Evolutionary conservation across 257 asterid genomes (phyloP).

Genomic region (Fraxinus quadrangulata): DNA sequence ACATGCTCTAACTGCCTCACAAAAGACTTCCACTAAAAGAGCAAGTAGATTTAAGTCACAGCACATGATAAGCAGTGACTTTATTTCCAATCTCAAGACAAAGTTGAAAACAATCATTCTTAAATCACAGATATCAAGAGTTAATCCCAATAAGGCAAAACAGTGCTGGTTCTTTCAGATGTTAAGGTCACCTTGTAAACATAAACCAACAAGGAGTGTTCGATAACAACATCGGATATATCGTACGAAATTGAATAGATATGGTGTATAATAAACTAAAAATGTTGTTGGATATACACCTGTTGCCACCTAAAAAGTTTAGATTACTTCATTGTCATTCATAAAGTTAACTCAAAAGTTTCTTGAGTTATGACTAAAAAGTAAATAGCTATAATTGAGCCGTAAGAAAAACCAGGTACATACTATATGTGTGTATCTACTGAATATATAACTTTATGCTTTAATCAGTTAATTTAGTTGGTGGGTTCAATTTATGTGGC

Average conservation of each 20-base stretch:
- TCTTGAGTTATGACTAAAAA: background rate
- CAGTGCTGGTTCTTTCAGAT: background rate
- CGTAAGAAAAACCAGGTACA: background rate
- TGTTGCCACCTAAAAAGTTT: background rate
- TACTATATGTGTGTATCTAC: background rate
- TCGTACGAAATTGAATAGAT: background rate
- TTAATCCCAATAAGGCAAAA: background rate
- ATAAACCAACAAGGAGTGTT: background rate
- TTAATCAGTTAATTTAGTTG: background rate
- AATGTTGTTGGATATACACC: too few species aligned
- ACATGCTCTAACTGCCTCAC: background rate
- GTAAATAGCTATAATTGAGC: background rate
- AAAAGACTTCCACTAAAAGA: background rate
- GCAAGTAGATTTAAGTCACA: background rate
- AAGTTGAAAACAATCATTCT: background rate
- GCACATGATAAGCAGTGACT: background rate
- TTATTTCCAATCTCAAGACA: background rate
- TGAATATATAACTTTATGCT: background rate
- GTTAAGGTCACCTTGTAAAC: background rate
- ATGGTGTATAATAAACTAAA: background rate
- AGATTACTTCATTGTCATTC: background rate
- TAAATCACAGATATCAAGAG: background rate
- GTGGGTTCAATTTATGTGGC: background rate
- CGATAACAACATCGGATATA: background rate
- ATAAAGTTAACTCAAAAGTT: background rate